A percentile compares a stretch with the other conserved stretches of the same genome.
phyloP scores from a whole-genome alignment of 305 asterid species.

The Solanum hybrid region DNA sequence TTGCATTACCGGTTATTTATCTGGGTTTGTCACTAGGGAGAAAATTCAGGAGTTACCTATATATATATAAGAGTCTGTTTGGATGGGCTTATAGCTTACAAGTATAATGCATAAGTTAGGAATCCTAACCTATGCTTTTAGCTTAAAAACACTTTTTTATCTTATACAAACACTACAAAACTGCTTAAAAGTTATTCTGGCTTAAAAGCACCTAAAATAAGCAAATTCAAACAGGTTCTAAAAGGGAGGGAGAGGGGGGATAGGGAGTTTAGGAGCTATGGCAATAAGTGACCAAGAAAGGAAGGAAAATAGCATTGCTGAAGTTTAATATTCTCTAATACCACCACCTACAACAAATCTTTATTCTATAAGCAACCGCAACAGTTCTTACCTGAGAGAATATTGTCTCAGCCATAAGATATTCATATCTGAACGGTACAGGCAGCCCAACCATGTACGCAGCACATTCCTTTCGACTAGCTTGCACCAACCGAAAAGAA shows the following conservation, averaged over 20 bases:
- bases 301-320: background rate
- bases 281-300: background rate
- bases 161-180: background rate
- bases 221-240: no score
- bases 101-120: background rate
- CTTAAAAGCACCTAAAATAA: background rate
- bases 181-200: background rate
- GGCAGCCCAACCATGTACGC: slow-evolving; percentile 97
- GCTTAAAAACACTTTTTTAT: background rate
- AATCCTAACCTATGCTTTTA: background rate
- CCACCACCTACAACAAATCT: background rate
- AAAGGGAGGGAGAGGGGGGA: no score
- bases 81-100: background rate
- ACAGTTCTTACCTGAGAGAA: slow-evolving; percentile 77
- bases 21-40: background rate
- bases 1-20: background rate
- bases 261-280: background rate
- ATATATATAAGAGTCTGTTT: background rate
- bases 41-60: background rate
- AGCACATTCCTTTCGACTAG: slow-evolving; percentile 99
- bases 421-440: slow-evolving; percentile 92
- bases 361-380: background rate
- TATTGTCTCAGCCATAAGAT: slow-evolving; percentile 99
- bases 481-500: slow-evolving; percentile 60
- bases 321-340: background rate